These are phyloP conservation scores for Diplocarpon mali DNA, from an alignment of 2,329 filamentous ascomycete species.

Conservation along the genomic window DNA sequence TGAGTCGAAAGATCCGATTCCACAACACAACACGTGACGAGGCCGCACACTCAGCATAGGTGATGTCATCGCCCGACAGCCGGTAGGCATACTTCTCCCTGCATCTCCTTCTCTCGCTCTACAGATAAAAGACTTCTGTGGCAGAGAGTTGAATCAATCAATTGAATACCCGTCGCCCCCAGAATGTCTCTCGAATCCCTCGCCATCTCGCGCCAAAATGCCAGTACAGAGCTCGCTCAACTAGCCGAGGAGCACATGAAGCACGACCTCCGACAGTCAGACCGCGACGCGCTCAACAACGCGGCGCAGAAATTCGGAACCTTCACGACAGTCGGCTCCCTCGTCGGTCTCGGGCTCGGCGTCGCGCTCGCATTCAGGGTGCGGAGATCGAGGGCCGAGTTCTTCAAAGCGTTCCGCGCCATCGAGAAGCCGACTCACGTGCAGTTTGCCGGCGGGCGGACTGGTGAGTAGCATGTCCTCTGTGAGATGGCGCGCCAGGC, in stretches of 20 bases:
- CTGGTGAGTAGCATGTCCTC: constrained; percentile 30
- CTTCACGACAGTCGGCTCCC: constrained; percentile 46
- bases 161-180: no score
- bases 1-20: no score
- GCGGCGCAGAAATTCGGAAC: constrained; percentile 44
- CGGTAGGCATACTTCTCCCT: no score
- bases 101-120: no score
- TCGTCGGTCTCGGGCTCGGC: constrained; percentile 48
- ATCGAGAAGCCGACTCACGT: constrained; percentile 51
- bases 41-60: no score
- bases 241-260: constrained; percentile 11
- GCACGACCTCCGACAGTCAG: constrained; percentile 7
- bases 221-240: constrained; percentile 6
- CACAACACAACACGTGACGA: no score
- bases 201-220: constrained; percentile 10
- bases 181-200: constrained; percentile 11
- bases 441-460: constrained; percentile 48
- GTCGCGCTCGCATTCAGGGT: constrained; percentile 46
- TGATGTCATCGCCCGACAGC: no score
- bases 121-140: no score
- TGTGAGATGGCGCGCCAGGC: background rate
- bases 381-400: constrained; percentile 40
- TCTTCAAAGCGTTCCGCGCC: constrained; percentile 51
- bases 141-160: no score
- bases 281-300: constrained; percentile 10